Base-by-base conservation (phyloP, 2,329 filamentous ascomycete genomes). In the Fusarium agapanthi region DNA sequence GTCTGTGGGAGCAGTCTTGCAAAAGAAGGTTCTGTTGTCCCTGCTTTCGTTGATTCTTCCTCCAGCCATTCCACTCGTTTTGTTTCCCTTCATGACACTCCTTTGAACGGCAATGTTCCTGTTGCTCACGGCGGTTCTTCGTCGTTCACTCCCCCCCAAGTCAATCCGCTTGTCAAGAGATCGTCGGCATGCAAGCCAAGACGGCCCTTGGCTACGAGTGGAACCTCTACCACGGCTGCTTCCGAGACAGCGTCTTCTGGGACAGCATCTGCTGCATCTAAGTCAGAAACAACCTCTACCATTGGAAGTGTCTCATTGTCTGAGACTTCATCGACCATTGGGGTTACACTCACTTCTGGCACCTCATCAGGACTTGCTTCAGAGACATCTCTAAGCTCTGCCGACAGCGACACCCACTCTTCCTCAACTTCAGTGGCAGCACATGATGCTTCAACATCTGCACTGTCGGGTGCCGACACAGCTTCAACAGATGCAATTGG, bases 21-120 rank as follows among this genome's bases (percentile, higher is more conserved):
- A 61, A 72, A 72, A 72, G 64, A 72, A 72, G 69, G 69, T 72
- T 61, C 69, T 20, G 69, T 72, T 72, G 30, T 35, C 48, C 54
- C 65, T 60, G 40, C 53, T 72, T 61, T 72, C 64, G 30, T 72
- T 72, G 35, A 69, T 55, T 72, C 69, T 72, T 56, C 65, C 40
- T 72, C 69, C 53, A 59, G 59, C 59, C 65, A 40, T 61, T 58
- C 56, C 69, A 56, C 55, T 72, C 69, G 34, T 72, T 72, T 43
- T 37, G 20, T 47, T 56, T 71, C 57, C 50, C 38, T 72, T 69
- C 69, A 47, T 58, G 50, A 65, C 59, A 26, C 64, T 69, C 69
- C 32, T 72, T 69, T 59, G 50, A 44, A 60, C n/a, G 18, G n/a
- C 40, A 28, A 45, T 30, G 32, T 66, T 34, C 38, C 54, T 12